These are phyloP conservation scores for Tarenaya hassleriana DNA, from an alignment of 345 rosid genomes.

Conservation along the genomic window DNA sequence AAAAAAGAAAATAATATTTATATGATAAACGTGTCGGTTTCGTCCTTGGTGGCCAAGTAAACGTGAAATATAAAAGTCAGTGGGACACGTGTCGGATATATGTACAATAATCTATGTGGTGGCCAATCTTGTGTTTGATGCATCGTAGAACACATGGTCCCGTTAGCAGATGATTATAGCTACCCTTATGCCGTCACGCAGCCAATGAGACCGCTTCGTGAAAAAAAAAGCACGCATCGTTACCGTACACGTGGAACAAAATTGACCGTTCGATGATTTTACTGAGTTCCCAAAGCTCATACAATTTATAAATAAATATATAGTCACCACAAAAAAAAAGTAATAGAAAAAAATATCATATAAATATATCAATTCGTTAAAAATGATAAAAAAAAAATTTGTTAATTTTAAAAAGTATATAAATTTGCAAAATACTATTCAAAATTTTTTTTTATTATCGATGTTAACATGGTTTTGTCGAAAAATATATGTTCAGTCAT, in stretches of 20 bases:
- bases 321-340: too few relatives aligned
- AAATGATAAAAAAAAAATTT: too few relatives aligned
- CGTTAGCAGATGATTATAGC: background rate
- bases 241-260: constrained; percentile 7
- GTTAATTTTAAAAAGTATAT: too few relatives aligned
- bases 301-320: too few relatives aligned
- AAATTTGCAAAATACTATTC: too few relatives aligned
- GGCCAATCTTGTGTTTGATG: constrained; percentile 11
- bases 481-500: too few relatives aligned
- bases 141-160: background rate
- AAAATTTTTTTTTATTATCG: too few relatives aligned
- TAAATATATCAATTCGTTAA: too few relatives aligned
- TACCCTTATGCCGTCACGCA: constrained; percentile 8
- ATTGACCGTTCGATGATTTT: too few relatives aligned
- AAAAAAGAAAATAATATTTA: background rate
- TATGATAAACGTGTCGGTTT: background rate
- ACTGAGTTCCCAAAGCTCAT: too few relatives aligned
- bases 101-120: background rate
- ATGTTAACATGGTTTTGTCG: too few relatives aligned
- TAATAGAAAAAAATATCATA: too few relatives aligned
- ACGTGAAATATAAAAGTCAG: background rate
- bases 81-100: constrained; percentile 11
- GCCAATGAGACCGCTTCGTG: constrained; percentile 23
- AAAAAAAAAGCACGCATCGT: background rate
- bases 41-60: constrained; percentile 24